phyloP scores from a whole-genome alignment of 2,329 filamentous ascomycete genomes.

The Tolypocladium amazonense region DNA sequence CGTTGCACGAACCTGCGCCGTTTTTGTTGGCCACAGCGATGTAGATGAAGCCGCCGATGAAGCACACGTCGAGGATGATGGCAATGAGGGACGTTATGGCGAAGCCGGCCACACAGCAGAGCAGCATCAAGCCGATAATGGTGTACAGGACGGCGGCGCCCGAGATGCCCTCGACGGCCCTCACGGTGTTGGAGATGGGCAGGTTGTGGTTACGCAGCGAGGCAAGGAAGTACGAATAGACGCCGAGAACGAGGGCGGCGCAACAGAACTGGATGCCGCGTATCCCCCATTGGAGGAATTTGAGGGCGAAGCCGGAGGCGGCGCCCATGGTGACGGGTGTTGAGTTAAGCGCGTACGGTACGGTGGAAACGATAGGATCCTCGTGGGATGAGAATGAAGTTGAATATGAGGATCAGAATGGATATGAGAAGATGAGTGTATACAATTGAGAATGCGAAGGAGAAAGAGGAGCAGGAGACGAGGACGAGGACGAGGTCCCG shows the following conservation, averaged over 20 bases:
- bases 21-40: slow-evolving; percentile 64
- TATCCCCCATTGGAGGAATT: slow-evolving; percentile 57
- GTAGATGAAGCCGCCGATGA: slow-evolving; percentile 70
- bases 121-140: slow-evolving; percentile 58
- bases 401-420: not conserved
- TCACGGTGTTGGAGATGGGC: slow-evolving; percentile 51
- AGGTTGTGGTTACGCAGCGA: slow-evolving; percentile 56
- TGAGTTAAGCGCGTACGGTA: not conserved
- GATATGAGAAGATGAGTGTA: too few relatives aligned
- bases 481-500: not conserved
- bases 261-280: slow-evolving; percentile 66
- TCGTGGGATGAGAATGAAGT: not conserved
- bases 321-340: slow-evolving; percentile 15
- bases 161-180: slow-evolving; percentile 68
- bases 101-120: slow-evolving; percentile 70
- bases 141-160: slow-evolving; percentile 68
- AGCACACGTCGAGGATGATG: slow-evolving; percentile 66
- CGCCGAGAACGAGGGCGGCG: slow-evolving; percentile 61
- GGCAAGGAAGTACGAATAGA: slow-evolving; percentile 79
- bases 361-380: not conserved
- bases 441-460: too few relatives aligned
- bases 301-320: slow-evolving; percentile 43
- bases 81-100: slow-evolving; percentile 62
- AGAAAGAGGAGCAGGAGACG: too few relatives aligned
- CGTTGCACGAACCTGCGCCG: slow-evolving; percentile 54